A percentile compares a stretch with the other conserved stretches of the same genome.
Conservation (phyloP, 176 grass and related monocot genomes). For the Guadua angustifolia region DNA sequence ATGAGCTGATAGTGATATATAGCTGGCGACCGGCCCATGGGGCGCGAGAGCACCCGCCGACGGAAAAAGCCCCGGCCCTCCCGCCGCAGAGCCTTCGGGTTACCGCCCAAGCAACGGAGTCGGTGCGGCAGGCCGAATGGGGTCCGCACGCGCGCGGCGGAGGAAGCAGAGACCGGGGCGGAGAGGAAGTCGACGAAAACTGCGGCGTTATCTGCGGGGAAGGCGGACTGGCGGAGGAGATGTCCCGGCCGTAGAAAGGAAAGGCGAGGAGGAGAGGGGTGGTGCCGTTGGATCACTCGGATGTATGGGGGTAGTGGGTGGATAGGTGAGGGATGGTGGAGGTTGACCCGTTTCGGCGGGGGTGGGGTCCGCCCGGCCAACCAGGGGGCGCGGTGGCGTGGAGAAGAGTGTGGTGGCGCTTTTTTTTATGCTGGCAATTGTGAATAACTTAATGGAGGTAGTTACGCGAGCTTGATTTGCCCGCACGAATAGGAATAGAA, state of each 20-base stretch:
- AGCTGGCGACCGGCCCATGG: slow-evolving; percentile 56
- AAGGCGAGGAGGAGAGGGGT: background rate
- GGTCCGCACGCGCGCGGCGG: background rate
- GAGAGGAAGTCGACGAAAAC: slow-evolving; percentile 1
- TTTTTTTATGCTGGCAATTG: no score
- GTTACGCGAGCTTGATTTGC: no score
- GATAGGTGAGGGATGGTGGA: slow-evolving; percentile 48
- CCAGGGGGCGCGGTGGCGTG: no score
- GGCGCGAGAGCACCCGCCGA: slow-evolving; percentile 23
- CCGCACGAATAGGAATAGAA: no score
- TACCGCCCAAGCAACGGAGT: background rate
- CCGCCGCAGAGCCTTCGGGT: slow-evolving; percentile 4
- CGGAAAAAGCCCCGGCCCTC: background rate
- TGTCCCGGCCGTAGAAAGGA: background rate
- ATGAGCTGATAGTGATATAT: slow-evolving; percentile 54
- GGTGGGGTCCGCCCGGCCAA: no score
- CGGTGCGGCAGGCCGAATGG: background rate
- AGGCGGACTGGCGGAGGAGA: background rate
- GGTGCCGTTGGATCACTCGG: background rate
- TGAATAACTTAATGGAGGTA: no score
- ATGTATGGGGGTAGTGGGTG: no score
- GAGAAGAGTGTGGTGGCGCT: no score
- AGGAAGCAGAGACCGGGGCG: background rate
- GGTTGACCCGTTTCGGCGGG: slow-evolving; percentile 36
- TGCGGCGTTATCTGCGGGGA: background rate